phyloP scores from a whole-genome alignment of 1,284 basidiomycete species.

The Leccinum subrobustum region DNA sequence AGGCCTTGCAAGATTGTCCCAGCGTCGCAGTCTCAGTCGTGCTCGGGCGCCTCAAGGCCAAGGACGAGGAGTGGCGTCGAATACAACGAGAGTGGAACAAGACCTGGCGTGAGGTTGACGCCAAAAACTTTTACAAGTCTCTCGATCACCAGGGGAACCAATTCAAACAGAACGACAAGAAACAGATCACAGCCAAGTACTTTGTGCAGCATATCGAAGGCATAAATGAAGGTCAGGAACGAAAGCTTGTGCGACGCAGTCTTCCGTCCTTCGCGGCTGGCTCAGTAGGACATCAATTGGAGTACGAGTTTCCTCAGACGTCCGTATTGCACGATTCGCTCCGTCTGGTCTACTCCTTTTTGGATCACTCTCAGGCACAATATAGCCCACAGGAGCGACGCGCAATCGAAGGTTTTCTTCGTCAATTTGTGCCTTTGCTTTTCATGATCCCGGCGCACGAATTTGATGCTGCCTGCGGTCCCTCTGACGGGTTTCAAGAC shows the following conservation, averaged over 20 bases:
- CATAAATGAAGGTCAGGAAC: conserved; percentile 68
- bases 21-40: conserved; percentile 92
- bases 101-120: conserved; percentile 96
- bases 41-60: conserved; percentile 86
- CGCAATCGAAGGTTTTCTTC: conserved; percentile 82
- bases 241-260: conserved; percentile 42
- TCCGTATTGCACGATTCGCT: conserved; percentile 85
- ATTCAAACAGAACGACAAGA: conserved; percentile 97
- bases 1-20: conserved; percentile 92
- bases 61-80: conserved; percentile 97
- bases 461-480: conserved; percentile 73
- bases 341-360: conserved; percentile 87
- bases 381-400: conserved; percentile 80
- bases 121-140: conserved; percentile 96
- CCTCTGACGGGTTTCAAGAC: conserved; percentile 51
- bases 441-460: conserved; percentile 77
- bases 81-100: conserved; percentile 95
- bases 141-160: conserved; percentile 94
- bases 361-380: conserved; percentile 80
- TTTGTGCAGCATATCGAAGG: conserved; percentile 89
- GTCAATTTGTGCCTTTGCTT: conserved; percentile 81
- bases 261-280: conserved; percentile 43
- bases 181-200: conserved; percentile 87
- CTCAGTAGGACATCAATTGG: conserved; percentile 69
- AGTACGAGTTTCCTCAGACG: conserved; percentile 78